Percentiles rank a stretch among this genome's conserved stretches.
phyloP scores from a whole-genome alignment of 2,329 filamentous ascomycete genomes.

The Fusarium sp. region DNA sequence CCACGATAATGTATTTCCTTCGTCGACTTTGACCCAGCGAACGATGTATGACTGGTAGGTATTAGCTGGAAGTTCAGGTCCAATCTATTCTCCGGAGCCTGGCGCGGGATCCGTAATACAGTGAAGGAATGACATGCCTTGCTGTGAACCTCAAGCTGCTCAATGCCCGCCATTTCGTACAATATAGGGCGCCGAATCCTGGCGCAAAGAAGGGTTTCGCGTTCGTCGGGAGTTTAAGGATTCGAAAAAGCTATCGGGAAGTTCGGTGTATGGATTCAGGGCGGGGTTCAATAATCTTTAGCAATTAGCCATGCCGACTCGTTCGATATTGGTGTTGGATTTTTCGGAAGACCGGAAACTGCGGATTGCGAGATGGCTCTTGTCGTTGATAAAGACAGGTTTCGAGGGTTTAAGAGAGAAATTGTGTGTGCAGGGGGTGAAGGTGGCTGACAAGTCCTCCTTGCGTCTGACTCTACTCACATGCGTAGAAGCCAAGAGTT shows the following conservation, averaged over 20 bases:
- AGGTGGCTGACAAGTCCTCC: conserved; percentile 28
- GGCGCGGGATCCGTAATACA: background rate
- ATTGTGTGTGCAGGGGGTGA: conserved; percentile 22
- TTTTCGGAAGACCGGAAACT: conserved; percentile 27
- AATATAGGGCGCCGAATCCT: conserved; percentile 13
- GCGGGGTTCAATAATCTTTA: conserved; percentile 33
- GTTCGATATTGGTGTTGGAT: conserved; percentile 25
- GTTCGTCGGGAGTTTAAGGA: background rate
- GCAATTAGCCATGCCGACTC: conserved; percentile 35
- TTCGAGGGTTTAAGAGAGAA: conserved; percentile 17
- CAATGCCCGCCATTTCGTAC: conserved; percentile 85
- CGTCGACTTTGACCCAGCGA: conserved; percentile 93
- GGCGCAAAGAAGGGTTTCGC: conserved; percentile 4
- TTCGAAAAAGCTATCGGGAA: conserved; percentile 11
- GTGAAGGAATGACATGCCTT: conserved; percentile 70
- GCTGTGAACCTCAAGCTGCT: conserved; percentile 97
- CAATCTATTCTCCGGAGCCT: background rate
- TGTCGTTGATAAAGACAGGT: conserved; percentile 27
- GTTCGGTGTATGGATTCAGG: conserved; percentile 19
- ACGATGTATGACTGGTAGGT: conserved; percentile 92
- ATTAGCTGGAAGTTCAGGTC: conserved; percentile 35
- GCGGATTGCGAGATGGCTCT: conserved; percentile 19
- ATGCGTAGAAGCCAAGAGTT: conserved; percentile 32
- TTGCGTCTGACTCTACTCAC: conserved; percentile 27
- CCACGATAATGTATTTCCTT: conserved; percentile 95